A percentile compares a stretch with the other conserved stretches of the same genome.
These are phyloP conservation scores for Fusarium veterinarium DNA, from an alignment of 2,329 filamentous ascomycete species.

Conservation along the genomic window DNA sequence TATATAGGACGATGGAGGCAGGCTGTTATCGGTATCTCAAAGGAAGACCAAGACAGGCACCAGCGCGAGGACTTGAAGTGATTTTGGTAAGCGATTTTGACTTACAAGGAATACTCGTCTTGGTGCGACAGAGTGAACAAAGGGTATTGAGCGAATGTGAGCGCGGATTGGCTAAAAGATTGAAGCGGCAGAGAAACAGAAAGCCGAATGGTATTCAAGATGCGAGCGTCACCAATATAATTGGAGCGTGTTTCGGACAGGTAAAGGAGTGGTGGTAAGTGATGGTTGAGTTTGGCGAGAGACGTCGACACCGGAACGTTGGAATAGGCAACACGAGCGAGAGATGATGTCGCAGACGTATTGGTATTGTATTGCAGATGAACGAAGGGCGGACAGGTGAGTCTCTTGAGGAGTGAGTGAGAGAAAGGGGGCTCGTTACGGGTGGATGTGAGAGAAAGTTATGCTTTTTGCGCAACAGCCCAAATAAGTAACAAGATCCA, in stretches of 20 bases:
- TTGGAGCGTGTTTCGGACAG: slow-evolving; percentile 47
- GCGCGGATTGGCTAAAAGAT: slow-evolving; percentile 37
- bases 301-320: slow-evolving; percentile 51
- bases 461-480: slow-evolving; percentile 12
- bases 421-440: slow-evolving; percentile 33
- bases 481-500: slow-evolving; percentile 31
- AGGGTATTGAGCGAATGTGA: slow-evolving; percentile 30
- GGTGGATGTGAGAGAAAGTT: slow-evolving; percentile 14
- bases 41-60: slow-evolving; percentile 5
- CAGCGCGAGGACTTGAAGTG: slow-evolving; percentile 2
- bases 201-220: slow-evolving; percentile 49
- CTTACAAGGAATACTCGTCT: slow-evolving; percentile 49
- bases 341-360: slow-evolving; percentile 46
- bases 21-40: slow-evolving; percentile 1
- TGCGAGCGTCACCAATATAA: slow-evolving; percentile 52
- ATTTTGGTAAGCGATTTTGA: slow-evolving; percentile 46
- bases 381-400: slow-evolving; percentile 37
- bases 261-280: slow-evolving; percentile 40
- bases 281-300: slow-evolving; percentile 43
- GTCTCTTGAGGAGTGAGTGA: slow-evolving; percentile 33
- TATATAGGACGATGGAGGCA: not conserved
- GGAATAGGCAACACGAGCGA: slow-evolving; percentile 49
- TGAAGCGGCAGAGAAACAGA: slow-evolving; percentile 32
- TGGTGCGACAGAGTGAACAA: slow-evolving; percentile 44
- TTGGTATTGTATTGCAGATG: slow-evolving; percentile 25